These are phyloP conservation scores for Leccinum variicolor DNA, from an alignment of 768 basidiomycete genomes.

Conservation along the genomic window DNA sequence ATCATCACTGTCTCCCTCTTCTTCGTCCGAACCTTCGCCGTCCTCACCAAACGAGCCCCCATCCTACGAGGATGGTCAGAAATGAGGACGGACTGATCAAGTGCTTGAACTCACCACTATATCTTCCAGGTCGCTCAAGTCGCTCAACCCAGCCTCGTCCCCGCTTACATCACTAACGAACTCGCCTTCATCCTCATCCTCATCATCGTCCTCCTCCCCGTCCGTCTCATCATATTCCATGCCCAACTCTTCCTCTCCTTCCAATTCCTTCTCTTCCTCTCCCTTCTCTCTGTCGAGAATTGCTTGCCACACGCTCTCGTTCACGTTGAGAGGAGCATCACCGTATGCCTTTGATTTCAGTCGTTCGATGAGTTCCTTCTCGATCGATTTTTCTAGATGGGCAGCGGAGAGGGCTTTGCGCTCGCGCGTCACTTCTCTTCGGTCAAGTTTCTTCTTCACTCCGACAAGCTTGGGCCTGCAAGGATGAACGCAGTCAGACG, in stretches of 20 bases:
- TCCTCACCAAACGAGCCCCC: conserved; percentile 39
- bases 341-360: conserved; percentile 97
- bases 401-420: conserved; percentile 96
- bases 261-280: conserved; percentile 41
- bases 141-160: conserved; percentile 40
- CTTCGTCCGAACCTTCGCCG: conserved; percentile 41
- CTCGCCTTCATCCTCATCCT: conserved; percentile 49
- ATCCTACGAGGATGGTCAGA: conserved; percentile 30
- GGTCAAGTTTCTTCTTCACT: conserved; percentile 95
- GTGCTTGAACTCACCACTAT: conserved; percentile 44
- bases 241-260: conserved; percentile 39
- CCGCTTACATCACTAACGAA: conserved; percentile 56
- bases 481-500: background rate
- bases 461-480: conserved; percentile 87
- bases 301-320: conserved; percentile 93
- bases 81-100: background rate
- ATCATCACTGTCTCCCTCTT: conserved; percentile 37
- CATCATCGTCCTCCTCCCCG: conserved; percentile 43
- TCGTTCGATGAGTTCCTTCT: conserved; percentile 94
- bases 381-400: conserved; percentile 90
- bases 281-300: conserved; percentile 80
- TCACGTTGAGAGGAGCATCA: conserved; percentile 95
- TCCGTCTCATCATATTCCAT: conserved; percentile 55
- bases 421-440: conserved; percentile 88
- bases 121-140: conserved; percentile 65